These are phyloP conservation scores for Amorphotheca resinae DNA, from an alignment of 495 filamentous ascomycete species.

Conservation along the genomic window DNA sequence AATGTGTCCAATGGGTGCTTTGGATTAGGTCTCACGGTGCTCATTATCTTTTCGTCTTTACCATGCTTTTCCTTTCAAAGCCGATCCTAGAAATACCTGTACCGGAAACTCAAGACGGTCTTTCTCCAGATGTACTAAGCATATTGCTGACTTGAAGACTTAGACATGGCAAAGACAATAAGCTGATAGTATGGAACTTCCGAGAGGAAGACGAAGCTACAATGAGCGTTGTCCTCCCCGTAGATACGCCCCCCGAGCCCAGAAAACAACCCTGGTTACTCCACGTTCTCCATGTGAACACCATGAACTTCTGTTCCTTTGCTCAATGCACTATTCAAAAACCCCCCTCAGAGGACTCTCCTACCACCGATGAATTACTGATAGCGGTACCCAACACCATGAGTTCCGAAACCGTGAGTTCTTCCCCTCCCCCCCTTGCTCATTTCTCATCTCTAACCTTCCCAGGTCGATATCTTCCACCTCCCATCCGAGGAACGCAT, in stretches of 20 bases:
- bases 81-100: no score
- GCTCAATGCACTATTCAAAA: constrained; percentile 15
- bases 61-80: no score
- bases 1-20: no score
- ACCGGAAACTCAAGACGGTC: no score
- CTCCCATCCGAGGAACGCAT: constrained; percentile 60
- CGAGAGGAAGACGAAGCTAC: constrained; percentile 44
- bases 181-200: constrained; percentile 75
- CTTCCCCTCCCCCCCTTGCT: background rate
- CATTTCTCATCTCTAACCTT: background rate
- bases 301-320: constrained; percentile 93
- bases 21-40: no score
- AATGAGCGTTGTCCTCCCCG: constrained; percentile 59
- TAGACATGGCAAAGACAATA: constrained; percentile 86
- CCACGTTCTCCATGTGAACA: constrained; percentile 73
- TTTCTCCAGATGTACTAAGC: background rate
- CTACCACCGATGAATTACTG: constrained; percentile 31
- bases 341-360: background rate
- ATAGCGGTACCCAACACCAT: constrained; percentile 69
- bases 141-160: background rate
- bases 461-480: constrained; percentile 71
- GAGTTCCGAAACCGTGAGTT: constrained; percentile 54
- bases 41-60: no score
- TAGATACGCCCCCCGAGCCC: constrained; percentile 36
- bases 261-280: constrained; percentile 69